Base-by-base conservation (phyloP, 192 early-diverging fungal species). In the Linnemannia exigua region DNA sequence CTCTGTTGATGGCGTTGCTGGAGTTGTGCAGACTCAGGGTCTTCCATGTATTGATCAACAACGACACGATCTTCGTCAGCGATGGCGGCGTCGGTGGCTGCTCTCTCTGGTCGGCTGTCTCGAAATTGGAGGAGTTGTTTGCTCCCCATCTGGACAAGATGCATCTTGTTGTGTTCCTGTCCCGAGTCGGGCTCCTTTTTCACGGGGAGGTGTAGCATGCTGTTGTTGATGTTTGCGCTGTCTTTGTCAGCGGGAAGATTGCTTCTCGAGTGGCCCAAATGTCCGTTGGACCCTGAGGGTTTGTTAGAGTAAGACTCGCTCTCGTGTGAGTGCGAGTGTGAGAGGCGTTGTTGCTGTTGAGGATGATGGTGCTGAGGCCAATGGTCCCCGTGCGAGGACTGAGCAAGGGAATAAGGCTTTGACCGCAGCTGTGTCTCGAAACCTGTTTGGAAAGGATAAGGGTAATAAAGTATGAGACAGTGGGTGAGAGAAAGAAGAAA, bases 171-270 rank as follows among this genome's bases (percentile, higher is more conserved):
- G 58, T 63, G 58, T 63, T 25, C 58, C 25, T 63, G 58, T 63
- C 28, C 58, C 58, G 58, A 63, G 28, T 63, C 58, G 58, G 58
- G 58, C 58, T 63, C 58, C 58, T 63, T 63, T 63, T 63, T 63
- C 58, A 63, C 58, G 58, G 58, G 58, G 28, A 31, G 28, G 58
- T 63, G 58, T 63, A 63, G 25, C 58, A 63, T 63, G 14, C 14
- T 63, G 12, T 63, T 63, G 14, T 54, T 52, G 17, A 5, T 22
- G 51, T 12, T 61, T 22, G n/a, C 31, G 58, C 3, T 63, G 2
- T 63, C 28, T 63, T 63, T 63, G 58, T 63, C 58, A 63, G 58
- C 58, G 58, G 58, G 28, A 63, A 63, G 58, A 33, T 63, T 25
- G 58, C 31, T 14, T 63, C 58, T 63, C 28, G 58, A 63, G 28